Base-by-base conservation (phyloP, 2,329 filamentous ascomycete genomes). In the Graphiopsis chlorocephala region DNA sequence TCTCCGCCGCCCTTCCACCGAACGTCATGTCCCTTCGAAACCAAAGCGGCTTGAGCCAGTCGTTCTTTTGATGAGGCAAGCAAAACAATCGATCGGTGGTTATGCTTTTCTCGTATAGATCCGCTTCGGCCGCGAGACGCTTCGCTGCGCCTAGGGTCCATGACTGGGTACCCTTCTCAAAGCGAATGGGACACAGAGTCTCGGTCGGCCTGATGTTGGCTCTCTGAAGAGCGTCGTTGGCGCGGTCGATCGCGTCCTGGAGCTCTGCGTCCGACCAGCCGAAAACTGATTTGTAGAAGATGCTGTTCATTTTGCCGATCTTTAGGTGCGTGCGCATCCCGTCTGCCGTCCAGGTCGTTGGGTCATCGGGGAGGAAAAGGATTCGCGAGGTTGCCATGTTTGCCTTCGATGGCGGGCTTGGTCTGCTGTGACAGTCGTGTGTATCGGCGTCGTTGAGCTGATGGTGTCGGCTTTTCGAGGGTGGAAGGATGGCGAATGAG, bases 61-160 rank as follows among this genome's bases (percentile, higher is more conserved):
- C 35, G 14, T 42, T 42, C 26, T 29, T 38, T 14, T 58, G 20
- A 20, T 58, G 55, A 6, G 55, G 55, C 31, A 58, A 25, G 12
- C 23, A 23, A 10, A 58, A 58, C 8, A 42, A 20, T 15, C 50
- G 25, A n/a, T 55, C 50, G 3, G 28, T 55, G 10, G 1, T 31
- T 15, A n/a, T 20, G 4, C 50, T 55, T 33, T 11, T 14, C 25
- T 26, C 25, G 14, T 23, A 14, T 6, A 55, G 28, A 31, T 33
- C 50, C 17, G 17, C 50, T 28, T 55, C 50, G 11, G 50, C 50
- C 17, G 20, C 11, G 11, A 55, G 50, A 20, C 28, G 50, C 17
- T 55, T 55, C 14, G 12, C 28, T 15, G 25, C 25, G n/a, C 25
- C 28, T 20, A 5, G 25, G 4, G 50, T 55, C 25, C 25, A 55